Base-by-base conservation (phyloP, 2,329 filamentous ascomycete genomes). In the Fusarium tjaetaba region DNA sequence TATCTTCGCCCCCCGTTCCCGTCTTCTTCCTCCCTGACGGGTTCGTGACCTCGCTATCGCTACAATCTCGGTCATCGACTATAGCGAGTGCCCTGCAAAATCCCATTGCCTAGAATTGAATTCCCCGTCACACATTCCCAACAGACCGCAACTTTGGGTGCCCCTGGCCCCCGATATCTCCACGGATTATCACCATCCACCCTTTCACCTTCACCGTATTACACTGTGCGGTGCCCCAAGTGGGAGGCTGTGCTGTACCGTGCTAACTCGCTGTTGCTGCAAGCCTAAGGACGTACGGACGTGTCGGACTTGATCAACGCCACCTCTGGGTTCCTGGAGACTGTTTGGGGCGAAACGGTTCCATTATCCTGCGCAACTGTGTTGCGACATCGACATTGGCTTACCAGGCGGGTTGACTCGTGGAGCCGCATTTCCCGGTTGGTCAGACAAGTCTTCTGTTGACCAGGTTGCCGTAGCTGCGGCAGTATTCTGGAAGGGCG, bases 231-330 rank as follows among this genome's bases (percentile, higher is more conserved):
- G 42, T 30, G 55, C 48, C 52, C 46, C 26, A 48, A 36, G 34
- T 72, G 26, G 46, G 68, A 60, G 63, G 32, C 60, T 48, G 62
- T 60, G n/a, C 26, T 24, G 30, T 60, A 70, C 59, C 42, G 67
- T 70, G 56, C 24, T 28, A 45, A 49, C 43, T 36, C 56, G 36
- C 30, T 45, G 38, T 28, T 39, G 32, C 55, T 68, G 56, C 73
- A 66, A 38, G 38, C 69, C 60, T 36, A 58, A 72, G 53, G 64
- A 45, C 68, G 41, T 55, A 58, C 71, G 72, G 71, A 70, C 68
- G 43, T 66, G 57, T 74, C 68, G 68, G 71, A 70, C 46, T 53
- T 62, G 51, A 61, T 41, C 61, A 38, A 52, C 71, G 72, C 72
- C 72, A 74, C 72, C 59, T 52, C 48, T 24, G 42, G 66, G 66